A percentile compares a stretch with the other conserved stretches of the same genome.
Evolutionary conservation across 139 green algal genomes (phyloP).

Genomic region (Spirogloea muscicola): DNA sequence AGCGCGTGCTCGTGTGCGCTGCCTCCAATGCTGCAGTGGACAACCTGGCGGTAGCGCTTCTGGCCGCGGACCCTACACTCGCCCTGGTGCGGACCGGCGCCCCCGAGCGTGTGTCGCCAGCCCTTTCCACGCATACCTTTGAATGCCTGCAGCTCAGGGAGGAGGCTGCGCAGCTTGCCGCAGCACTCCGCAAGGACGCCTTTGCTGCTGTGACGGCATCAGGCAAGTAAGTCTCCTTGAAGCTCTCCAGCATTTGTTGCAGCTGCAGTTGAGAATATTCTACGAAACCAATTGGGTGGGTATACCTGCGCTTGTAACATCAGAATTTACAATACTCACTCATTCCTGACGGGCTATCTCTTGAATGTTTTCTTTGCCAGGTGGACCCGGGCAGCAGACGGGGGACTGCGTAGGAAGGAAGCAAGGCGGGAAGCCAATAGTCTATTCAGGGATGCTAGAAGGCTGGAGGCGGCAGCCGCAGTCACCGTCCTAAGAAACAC

Average conservation of each 20-base stretch:
- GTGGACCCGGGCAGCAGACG: conserved; percentile 36
- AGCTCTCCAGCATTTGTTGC: too few species aligned
- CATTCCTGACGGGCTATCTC: neutral
- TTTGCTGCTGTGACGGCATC: conserved; percentile 2
- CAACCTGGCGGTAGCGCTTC: conserved; percentile 35
- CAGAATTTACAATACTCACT: neutral
- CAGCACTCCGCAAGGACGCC: conserved; percentile 16
- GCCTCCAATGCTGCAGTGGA: conserved; percentile 41
- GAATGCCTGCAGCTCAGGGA: conserved; percentile 13
- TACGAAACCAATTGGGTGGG: too few species aligned
- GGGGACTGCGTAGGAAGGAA: conserved; percentile 10
- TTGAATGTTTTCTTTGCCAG: neutral
- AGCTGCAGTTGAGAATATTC: too few species aligned
- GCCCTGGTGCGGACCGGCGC: conserved; percentile 13
- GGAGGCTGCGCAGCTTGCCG: conserved; percentile 7
- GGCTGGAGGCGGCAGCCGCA: conserved; percentile 19
- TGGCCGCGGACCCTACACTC: conserved; percentile 5
- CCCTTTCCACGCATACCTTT: conserved; percentile 22
- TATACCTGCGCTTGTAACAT: neutral
- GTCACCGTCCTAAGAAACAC: conserved; percentile 10
- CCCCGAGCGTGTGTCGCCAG: conserved; percentile 15
- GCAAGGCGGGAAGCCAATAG: conserved; percentile 20
- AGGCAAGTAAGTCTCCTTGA: conserved; percentile 23
- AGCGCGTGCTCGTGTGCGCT: conserved; percentile 35
- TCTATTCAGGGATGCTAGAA: conserved; percentile 39